Base-by-base conservation (phyloP, 257 asterid species). In the Nicotiana undulata region DNA sequence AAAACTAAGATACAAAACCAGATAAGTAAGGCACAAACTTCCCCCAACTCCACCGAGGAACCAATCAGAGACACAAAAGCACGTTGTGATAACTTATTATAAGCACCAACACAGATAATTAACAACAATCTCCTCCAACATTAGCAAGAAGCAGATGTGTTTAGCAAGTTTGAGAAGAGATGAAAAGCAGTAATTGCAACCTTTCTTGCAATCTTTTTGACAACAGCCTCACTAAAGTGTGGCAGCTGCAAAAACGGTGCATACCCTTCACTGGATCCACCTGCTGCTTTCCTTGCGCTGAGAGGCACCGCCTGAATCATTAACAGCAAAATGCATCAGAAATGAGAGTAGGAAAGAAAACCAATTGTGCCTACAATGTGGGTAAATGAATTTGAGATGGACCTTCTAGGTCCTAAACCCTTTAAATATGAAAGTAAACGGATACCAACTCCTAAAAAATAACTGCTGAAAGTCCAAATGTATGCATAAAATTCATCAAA, bases 241-340 rank as follows among this genome's bases (percentile, higher is more conserved):
- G 99, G 99, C 85, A 96, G 91, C 91, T 96, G 99, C 86, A 96
- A 93, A 85, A 96, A 96, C 63, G 99, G 92, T 40, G 97, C 98
- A 82, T 91, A 91, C 60, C 99, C 99, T 86, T 96, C 99, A 16
- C 88, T 87, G 63, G 95, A 92, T 76, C 85, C 97, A 74, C 95
- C 97, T 60, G 91, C 84, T 80, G 95, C 90, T 88, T 94, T 96
- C 88, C 98, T 90, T 70, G 97, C 88, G 81, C 98, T 91, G 79
- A 92, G 91, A 80, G 97, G 99, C 68, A 96, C 99, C 60, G 94
- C 98, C 99, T 96, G 90, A 85, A 88, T 63, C 79, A 28, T 63
- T 32, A 64, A 32, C 82, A 86, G 61, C 51, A 51, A 18, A 24
- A 32, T 24, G 22, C 40, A 5, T 34, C 28, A 77, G 63, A 46